These are phyloP conservation scores for Penicillium sp. DNA, from an alignment of 2,329 filamentous ascomycete genomes.

Conservation along the genomic window DNA sequence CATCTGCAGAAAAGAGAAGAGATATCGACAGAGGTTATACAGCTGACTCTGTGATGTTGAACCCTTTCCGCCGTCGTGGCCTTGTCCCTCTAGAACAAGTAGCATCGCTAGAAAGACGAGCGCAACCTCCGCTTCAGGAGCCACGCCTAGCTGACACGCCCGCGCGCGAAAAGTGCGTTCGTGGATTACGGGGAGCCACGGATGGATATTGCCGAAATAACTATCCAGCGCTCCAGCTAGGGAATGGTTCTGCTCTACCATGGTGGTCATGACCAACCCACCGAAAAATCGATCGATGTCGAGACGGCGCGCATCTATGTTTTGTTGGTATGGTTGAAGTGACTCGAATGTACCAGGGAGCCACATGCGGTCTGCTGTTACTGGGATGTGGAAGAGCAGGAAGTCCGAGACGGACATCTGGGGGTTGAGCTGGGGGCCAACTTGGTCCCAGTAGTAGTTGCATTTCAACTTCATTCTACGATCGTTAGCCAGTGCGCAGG, in stretches of 20 bases:
- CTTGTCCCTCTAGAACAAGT: not conserved
- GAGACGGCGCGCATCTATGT: not conserved
- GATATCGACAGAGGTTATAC: constrained; percentile 4
- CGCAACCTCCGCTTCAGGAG: not conserved
- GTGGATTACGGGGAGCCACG: constrained; percentile 12
- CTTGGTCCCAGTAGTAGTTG: not conserved
- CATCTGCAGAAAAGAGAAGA: constrained; percentile 12
- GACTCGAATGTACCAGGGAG: constrained; percentile 6
- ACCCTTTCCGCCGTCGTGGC: not conserved
- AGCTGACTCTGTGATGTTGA: not conserved
- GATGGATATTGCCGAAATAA: constrained; percentile 15
- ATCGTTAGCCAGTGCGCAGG: not conserved
- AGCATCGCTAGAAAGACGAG: not conserved
- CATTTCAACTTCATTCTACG: not conserved
- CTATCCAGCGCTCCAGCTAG: not conserved
- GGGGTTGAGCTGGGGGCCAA: not conserved
- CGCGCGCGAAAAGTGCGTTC: constrained; percentile 5
- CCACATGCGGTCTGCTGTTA: not conserved
- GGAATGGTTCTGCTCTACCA: not conserved
- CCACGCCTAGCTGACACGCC: not conserved
- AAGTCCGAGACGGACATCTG: constrained; percentile 1
- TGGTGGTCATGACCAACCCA: not conserved
- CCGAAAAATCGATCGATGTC: constrained; percentile 8
- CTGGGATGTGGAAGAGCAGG: constrained; percentile 6
- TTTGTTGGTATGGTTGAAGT: not conserved